These are phyloP conservation scores for Salicornia ramosissima DNA, from an alignment of 148 eudicot genomes.

Conservation along the genomic window DNA sequence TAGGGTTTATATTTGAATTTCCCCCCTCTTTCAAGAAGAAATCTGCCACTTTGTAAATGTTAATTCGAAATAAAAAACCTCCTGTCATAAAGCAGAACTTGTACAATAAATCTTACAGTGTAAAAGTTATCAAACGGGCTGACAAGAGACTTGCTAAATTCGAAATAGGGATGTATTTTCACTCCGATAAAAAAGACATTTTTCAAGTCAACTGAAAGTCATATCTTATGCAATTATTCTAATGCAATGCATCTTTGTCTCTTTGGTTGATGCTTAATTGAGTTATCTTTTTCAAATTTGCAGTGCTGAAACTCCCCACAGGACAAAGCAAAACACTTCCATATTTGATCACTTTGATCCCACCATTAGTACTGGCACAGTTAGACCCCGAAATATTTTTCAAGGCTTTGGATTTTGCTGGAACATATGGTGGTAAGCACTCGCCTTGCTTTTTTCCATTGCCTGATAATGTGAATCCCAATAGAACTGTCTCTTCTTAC, in stretches of 20 bases:
- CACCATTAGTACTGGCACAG: slow-evolving; percentile 64
- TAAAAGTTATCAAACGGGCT: too few relatives aligned
- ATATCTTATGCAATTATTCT: not conserved
- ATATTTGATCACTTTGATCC: slow-evolving; percentile 66
- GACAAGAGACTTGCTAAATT: too few relatives aligned
- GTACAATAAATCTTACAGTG: too few relatives aligned
- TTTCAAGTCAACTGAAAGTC: not conserved
- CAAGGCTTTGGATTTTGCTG: slow-evolving; percentile 96
- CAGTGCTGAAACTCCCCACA: slow-evolving; percentile 83
- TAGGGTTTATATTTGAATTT: not conserved
- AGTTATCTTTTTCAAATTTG: slow-evolving; percentile 7
- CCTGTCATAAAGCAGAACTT: not conserved
- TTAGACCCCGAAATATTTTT: slow-evolving; percentile 91
- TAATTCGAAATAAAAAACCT: not conserved
- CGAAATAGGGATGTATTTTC: too few relatives aligned
- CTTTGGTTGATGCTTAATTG: not conserved
- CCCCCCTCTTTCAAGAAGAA: too few relatives aligned
- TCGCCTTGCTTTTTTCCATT: not conserved
- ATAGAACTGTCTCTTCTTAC: not conserved
- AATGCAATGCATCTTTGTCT: not conserved
- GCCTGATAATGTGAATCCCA: not conserved
- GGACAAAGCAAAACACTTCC: slow-evolving; percentile 66
- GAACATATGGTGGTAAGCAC: slow-evolving; percentile 85
- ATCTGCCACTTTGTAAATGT: not conserved
- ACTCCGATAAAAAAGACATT: not conserved